These are phyloP conservation scores for Eucalyptus rudis DNA, from an alignment of 345 rosid genomes.

Conservation along the genomic window DNA sequence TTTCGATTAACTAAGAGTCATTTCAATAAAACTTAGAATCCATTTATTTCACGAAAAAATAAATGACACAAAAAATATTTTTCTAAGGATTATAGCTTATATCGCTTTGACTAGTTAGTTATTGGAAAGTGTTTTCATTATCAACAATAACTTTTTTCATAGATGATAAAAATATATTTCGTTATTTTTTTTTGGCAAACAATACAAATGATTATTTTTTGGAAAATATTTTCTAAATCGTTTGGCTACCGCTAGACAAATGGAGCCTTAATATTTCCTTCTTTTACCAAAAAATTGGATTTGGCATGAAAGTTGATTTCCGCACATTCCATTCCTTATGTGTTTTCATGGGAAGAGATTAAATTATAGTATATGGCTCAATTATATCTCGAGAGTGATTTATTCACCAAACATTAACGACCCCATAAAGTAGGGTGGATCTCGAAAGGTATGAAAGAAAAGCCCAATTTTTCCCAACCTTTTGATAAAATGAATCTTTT, in stretches of 20 bases:
- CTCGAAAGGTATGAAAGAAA: not conserved
- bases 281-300: not conserved
- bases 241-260: not conserved
- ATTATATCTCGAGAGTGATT: not conserved
- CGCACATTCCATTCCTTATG: not conserved
- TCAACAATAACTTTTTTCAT: not conserved
- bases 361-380: not conserved
- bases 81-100: fast-evolving
- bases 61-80: fast-evolving
- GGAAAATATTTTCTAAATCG: not conserved
- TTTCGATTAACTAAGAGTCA: not conserved
- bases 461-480: not conserved
- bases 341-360: not conserved
- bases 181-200: fast-evolving
- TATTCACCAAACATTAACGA: not conserved
- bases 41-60: fast-evolving
- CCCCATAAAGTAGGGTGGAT: not conserved
- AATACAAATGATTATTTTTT: fast-evolving
- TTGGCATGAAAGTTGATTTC: not conserved
- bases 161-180: not conserved
- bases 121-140: not conserved
- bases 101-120: not conserved
- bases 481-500: not conserved
- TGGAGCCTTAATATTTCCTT: not conserved
- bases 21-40: not conserved